phyloP scores from a whole-genome alignment of 371 early-diverging fungal genomes.

The Mycotypha africana region DNA sequence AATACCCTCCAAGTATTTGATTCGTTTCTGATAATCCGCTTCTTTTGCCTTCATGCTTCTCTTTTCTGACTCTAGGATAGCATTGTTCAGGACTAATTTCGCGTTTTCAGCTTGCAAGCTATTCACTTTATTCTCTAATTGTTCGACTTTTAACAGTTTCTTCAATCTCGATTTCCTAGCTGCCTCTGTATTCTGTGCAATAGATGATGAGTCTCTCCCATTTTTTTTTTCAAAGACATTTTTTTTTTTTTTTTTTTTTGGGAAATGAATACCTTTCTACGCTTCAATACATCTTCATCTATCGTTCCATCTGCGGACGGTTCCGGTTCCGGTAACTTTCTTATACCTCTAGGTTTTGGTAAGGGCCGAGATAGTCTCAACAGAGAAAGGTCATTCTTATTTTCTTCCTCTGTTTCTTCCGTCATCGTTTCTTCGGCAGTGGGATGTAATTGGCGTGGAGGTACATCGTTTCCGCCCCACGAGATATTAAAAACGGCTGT shows the following conservation, averaged over 20 bases:
- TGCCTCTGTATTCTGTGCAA: conserved; percentile 91
- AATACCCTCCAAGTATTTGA: conserved; percentile 56
- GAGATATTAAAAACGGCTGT: conserved; percentile 37
- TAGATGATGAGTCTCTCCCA: no score
- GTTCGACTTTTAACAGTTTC: conserved; percentile 77
- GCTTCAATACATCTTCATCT: conserved; percentile 38
- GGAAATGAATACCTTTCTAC: conserved; percentile 41
- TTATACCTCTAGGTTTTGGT: conserved; percentile 43
- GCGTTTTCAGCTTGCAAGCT: conserved; percentile 77
- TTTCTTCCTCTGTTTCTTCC: conserved; percentile 5
- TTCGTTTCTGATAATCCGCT: conserved; percentile 60
- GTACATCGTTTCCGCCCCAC: conserved; percentile 45
- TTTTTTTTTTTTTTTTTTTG: neutral
- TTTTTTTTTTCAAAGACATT: no score
- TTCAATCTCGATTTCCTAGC: conserved; percentile 88
- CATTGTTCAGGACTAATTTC: conserved; percentile 56
- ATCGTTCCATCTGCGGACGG: conserved; percentile 37
- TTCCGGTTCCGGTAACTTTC: conserved; percentile 42
- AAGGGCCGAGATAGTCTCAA: conserved; percentile 20
- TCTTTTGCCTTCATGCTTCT: conserved; percentile 55
- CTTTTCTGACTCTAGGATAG: conserved; percentile 72
- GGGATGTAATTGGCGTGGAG: conserved; percentile 31
- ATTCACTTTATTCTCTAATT: conserved; percentile 70
- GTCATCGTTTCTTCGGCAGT: conserved; percentile 9
- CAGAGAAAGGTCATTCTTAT: no score